Conservation (phyloP, 1,139 yeast genomes). For the Blastobotrys buckinghamii region DNA sequence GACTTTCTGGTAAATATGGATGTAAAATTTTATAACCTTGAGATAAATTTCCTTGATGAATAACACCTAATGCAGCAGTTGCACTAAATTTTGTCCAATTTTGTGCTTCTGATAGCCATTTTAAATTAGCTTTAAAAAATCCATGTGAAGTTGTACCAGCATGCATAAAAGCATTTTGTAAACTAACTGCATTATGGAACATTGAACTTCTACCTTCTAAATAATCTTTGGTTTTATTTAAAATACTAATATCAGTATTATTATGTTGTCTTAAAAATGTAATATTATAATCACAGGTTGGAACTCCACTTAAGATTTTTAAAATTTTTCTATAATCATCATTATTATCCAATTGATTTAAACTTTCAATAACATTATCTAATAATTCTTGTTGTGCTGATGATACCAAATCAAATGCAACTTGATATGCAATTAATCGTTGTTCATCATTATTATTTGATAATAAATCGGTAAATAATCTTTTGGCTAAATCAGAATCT, state of each 20-base stretch:
- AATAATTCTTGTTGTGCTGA: conserved; percentile 92
- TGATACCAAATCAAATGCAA: conserved; percentile 89
- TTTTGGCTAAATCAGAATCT: conserved; percentile 62
- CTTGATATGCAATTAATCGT: conserved; percentile 71
- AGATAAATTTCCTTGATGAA: conserved; percentile 88
- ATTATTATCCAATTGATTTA: conserved; percentile 27
- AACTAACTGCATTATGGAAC: conserved; percentile 93
- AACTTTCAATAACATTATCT: conserved; percentile 42
- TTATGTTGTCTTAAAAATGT: conserved; percentile 84
- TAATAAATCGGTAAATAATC: conserved; percentile 59
- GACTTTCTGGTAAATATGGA: conserved; percentile 86
- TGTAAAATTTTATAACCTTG: conserved; percentile 84
- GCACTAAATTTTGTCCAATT: conserved; percentile 98
- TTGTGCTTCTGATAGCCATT: conserved; percentile 95
- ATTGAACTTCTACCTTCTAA: conserved; percentile 91
- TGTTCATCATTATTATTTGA: conserved; percentile 35
- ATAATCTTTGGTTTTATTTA: conserved; percentile 73
- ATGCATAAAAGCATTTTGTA: conserved; percentile 91
- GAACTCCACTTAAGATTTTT: conserved; percentile 81
- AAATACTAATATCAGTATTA: conserved; percentile 76
- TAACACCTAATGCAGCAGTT: conserved; percentile 96
- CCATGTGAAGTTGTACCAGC: conserved; percentile 96
- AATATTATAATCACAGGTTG: conserved; percentile 88
- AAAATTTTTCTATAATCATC: conserved; percentile 46
- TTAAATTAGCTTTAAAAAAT: conserved; percentile 82